Evolutionary conservation across 768 basidiomycete genomes (phyloP).

Genomic region (Amanita molliuscula): DNA sequence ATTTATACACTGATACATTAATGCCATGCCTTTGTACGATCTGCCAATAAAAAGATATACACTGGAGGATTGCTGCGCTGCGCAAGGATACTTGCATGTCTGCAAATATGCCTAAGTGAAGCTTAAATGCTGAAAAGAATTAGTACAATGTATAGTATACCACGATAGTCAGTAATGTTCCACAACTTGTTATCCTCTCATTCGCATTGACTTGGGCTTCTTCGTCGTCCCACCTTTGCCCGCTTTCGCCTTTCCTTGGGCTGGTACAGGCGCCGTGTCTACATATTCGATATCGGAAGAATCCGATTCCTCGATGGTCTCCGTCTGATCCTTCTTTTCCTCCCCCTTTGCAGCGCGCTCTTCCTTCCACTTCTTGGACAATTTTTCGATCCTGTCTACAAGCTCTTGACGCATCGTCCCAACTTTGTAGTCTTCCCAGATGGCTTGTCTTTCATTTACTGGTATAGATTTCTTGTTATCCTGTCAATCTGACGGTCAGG

Average conservation of each 20-base stretch:
- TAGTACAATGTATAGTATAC: constrained; percentile 2
- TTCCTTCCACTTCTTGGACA: constrained; percentile 48
- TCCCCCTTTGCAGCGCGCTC: constrained; percentile 29
- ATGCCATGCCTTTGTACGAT: background rate
- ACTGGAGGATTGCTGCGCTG: background rate
- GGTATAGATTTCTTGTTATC: constrained; percentile 19
- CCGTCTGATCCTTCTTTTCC: constrained; percentile 22
- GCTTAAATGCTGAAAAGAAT: background rate
- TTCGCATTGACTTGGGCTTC: constrained; percentile 17
- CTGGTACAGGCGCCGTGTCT: constrained; percentile 17
- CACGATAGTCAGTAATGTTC: background rate
- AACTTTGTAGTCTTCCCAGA: constrained; percentile 46
- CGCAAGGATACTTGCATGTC: background rate
- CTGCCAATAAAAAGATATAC: background rate
- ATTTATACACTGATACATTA: constrained; percentile 3
- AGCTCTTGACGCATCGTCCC: constrained; percentile 37
- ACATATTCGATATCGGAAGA: constrained; percentile 31
- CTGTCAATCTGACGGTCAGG: constrained; percentile 4
- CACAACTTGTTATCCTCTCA: constrained; percentile 19
- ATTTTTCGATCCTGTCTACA: constrained; percentile 23
- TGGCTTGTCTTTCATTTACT: constrained; percentile 27
- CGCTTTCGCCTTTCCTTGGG: constrained; percentile 6
- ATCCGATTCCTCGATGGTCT: constrained; percentile 25
- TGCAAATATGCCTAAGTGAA: background rate
- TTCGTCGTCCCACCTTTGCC: constrained; percentile 9